A percentile compares a stretch with the other conserved stretches of the same genome.
These are phyloP conservation scores for Aegilops umbellulata DNA, from an alignment of 176 grass and related monocot species.

Conservation along the genomic window DNA sequence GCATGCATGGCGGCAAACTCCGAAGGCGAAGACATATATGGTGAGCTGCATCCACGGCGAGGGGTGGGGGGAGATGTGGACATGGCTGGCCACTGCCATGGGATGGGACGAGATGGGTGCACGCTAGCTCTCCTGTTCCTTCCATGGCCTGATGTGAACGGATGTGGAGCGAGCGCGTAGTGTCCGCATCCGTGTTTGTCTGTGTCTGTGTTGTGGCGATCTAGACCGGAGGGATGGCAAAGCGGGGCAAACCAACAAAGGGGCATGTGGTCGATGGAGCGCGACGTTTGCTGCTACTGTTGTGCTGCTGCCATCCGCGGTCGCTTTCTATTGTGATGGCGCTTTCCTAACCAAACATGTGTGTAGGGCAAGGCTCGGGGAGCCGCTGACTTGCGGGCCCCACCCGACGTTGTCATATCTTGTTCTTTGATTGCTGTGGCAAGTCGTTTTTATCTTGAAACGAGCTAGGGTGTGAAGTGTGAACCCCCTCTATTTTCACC, in stretches of 20 bases:
- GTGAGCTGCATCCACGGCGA: not conserved
- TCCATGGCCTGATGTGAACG: not conserved
- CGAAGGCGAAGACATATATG: not conserved
- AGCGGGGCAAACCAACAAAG: not conserved
- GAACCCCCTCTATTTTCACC: too few species aligned
- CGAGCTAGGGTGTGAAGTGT: too few species aligned
- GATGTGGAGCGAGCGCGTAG: not conserved
- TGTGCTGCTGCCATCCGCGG: not conserved
- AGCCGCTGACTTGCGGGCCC: too few species aligned
- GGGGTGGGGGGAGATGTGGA: not conserved
- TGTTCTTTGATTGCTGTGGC: too few species aligned
- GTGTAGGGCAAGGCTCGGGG: too few species aligned
- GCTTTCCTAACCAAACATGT: not conserved
- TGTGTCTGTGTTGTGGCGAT: not conserved
- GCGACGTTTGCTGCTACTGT: not conserved
- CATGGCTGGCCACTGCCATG: not conserved
- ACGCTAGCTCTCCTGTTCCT: not conserved
- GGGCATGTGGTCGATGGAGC: not conserved
- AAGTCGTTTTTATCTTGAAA: too few species aligned
- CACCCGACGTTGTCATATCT: too few species aligned
- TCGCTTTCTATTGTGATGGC: not conserved
- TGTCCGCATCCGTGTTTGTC: not conserved
- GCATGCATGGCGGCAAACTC: too few species aligned
- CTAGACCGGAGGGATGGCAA: too few species aligned
- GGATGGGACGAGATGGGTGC: too few species aligned